These are phyloP conservation scores for Apiotrichum laibachii DNA, from an alignment of 1,284 basidiomycete species.

Conservation along the genomic window DNA sequence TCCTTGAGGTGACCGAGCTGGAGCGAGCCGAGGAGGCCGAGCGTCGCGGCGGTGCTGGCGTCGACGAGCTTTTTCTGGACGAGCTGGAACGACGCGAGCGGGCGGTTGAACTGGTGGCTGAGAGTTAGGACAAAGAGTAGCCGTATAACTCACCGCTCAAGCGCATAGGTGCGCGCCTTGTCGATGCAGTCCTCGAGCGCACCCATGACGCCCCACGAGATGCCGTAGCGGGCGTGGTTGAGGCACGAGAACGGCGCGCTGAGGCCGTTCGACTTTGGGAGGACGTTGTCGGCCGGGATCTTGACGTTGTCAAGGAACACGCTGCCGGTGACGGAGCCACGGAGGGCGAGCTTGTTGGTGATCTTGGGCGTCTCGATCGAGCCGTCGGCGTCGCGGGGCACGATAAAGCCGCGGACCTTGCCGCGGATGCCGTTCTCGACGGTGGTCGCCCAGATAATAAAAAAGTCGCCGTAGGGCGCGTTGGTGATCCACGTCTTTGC, in stretches of 20 bases:
- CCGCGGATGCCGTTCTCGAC: slow-evolving; percentile 55
- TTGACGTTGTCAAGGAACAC: slow-evolving; percentile 86
- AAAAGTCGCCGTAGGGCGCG: slow-evolving; percentile 77
- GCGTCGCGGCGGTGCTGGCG: slow-evolving; percentile 76
- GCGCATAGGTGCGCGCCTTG: slow-evolving; percentile 75
- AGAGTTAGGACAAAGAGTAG: no score
- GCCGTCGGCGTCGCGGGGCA: slow-evolving; percentile 44
- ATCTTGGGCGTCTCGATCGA: slow-evolving; percentile 64
- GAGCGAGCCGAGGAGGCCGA: slow-evolving; percentile 74
- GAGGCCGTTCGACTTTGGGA: slow-evolving; percentile 73
- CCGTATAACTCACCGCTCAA: slow-evolving; percentile 69
- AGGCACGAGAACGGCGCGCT: slow-evolving; percentile 84
- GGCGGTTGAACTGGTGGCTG: slow-evolving; percentile 76
- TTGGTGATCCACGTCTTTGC: slow-evolving; percentile 98
- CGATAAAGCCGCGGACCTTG: slow-evolving; percentile 85
- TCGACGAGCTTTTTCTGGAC: slow-evolving; percentile 96
- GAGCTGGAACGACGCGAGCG: slow-evolving; percentile 90
- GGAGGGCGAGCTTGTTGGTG: slow-evolving; percentile 87
- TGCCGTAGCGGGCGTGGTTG: slow-evolving; percentile 86
- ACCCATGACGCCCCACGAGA: slow-evolving; percentile 91
- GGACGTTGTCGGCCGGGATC: slow-evolving; percentile 66
- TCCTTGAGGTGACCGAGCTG: slow-evolving; percentile 91
- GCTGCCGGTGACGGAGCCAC: slow-evolving; percentile 86
- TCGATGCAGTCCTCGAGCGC: slow-evolving; percentile 87
- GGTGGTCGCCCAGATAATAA: slow-evolving; percentile 78